Evolutionary conservation across 805 yeast genomes (phyloP), one percentile per base, ranked within the genome.

Genomic region (Candida ponderosae): DNA sequence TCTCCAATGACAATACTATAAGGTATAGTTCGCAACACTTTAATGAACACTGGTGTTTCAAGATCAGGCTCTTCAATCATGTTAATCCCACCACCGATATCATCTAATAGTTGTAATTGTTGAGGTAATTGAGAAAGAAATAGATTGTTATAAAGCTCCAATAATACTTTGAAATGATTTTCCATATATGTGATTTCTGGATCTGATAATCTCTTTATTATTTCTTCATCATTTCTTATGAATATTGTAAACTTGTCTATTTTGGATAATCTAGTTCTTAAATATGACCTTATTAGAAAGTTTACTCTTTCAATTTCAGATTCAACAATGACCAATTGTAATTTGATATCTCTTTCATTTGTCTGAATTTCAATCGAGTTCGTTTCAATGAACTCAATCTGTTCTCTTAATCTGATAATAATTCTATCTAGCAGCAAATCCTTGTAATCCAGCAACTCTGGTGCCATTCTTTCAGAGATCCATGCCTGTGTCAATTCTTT

Each of bases 281-380:
- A 64, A 55, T 87, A 90, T 13, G 86, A 72, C 36, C 97, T 63
- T n/a, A 89, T 66, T 27, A 90, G 59, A 54, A 81, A 93, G 49
- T 81, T 86, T 23, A 87, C 74, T 39, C 98, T 65, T 50, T 93
- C 97, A 18, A 93, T 70, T 48, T 93, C 97, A 13, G 94, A 81
- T 53, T 93, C 98, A 47, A 90, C 79, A 18, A 94, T 74, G 64
- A 93, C 75, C 33, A 89, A 65, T 40, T 84, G 81, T 40, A 90
- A 60, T 52, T 89, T 89, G 58, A 79, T 78, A 43, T 81, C 85
- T 36, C 62, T 67, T 40, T 78, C 79, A 31, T 69, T 66, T 35
- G 74, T 75, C 36, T 82, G 84, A 29, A 82, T 63, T 38, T 83
- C 89, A 51, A 86, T 79, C 8, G 95, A 81, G 47, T 86, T 84